A percentile compares a stretch with the other conserved stretches of the same genome.
These are phyloP conservation scores for Sphaerulina musiva DNA, from an alignment of 2,329 filamentous ascomycete species.

Conservation along the genomic window DNA sequence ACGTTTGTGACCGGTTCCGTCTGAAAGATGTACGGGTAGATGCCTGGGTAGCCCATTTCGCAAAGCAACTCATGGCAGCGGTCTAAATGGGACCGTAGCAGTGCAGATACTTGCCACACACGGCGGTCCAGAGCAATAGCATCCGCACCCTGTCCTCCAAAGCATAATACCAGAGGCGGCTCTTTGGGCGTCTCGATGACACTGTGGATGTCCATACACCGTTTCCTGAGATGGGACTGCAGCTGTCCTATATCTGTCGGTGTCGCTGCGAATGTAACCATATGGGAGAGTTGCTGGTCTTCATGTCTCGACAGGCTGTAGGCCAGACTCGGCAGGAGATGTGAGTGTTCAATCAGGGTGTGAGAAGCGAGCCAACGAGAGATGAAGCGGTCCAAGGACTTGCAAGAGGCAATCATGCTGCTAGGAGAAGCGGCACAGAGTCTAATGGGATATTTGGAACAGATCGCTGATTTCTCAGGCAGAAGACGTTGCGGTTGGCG, in stretches of 20 bases:
- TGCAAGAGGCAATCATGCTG: conserved; percentile 1
- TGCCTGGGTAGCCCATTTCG: conserved; percentile 6
- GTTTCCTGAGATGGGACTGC: not conserved
- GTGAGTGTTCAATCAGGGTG: not conserved
- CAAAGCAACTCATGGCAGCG: conserved; percentile 5
- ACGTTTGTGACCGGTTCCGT: conserved; percentile 6
- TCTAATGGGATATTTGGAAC: conserved; percentile 1
- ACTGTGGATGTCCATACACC: not conserved
- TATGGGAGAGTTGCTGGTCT: not conserved
- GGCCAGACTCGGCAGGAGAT: not conserved
- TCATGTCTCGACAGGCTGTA: conserved; percentile 2
- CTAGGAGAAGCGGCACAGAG: not conserved
- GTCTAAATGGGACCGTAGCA: conserved; percentile 12
- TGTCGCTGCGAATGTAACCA: not conserved
- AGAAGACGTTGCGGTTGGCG: not conserved
- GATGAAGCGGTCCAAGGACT: not conserved
- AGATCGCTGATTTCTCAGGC: not conserved
- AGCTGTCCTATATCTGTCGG: not conserved
- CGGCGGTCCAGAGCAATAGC: conserved; percentile 7
- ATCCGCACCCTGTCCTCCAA: conserved; percentile 12
- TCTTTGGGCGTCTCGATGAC: not conserved
- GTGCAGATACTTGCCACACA: not conserved
- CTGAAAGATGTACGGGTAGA: conserved; percentile 16
- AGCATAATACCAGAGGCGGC: conserved; percentile 12
- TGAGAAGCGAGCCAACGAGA: not conserved